Evolutionary conservation across 2,329 filamentous ascomycete genomes (phyloP), one percentile per base, ranked within the genome.

Genomic region (Monascus ruber): DNA sequence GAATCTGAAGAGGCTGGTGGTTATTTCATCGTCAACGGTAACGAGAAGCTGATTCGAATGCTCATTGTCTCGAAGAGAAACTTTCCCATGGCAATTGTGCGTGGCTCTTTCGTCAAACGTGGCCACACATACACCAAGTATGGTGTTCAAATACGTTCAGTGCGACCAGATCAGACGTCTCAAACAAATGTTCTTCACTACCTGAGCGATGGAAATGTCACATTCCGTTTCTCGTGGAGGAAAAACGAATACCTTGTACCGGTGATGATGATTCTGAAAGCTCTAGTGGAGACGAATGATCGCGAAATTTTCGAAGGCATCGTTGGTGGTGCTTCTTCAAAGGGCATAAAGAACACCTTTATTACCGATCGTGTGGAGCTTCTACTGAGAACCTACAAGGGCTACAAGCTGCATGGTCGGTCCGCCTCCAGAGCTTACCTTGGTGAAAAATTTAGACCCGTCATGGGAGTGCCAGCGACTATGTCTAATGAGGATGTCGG

Each of bases 111-210:
- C 68, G 75, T 77, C 47, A 88, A 85, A 54, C 81, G 91, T 68
- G 91, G 91, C 31, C 73, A 81, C 17, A 76, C 84, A 45, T 98
- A 95, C 66, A 93, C 87, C 7, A 82, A 84, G 42, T 91, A 79
- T 55, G 91, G 87, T 71, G 83, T 96, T 42, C 85, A 94, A 54
- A 79, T 95, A 49, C 81, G 91, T 65, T 93, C 83, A 2, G 87
- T 95, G 40, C 79, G 91, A 42, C 88, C 88, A n/a, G 91, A 98
- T 64, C 87, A 98, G 66, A 95, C 89, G 6, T 95, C 88, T 26
- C 89, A 96, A 64, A 96, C 89, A 31, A 98, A 96, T 55, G 87
- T 94, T 28, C 73, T 98, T 36, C 91, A 98, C 65, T 98, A 96
- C 62, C 76, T 98, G 41, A 86, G 75, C 52, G 91, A 98, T 59